phyloP scores from a whole-genome alignment of 2,329 filamentous ascomycete genomes.

The Alternaria gaisen region DNA sequence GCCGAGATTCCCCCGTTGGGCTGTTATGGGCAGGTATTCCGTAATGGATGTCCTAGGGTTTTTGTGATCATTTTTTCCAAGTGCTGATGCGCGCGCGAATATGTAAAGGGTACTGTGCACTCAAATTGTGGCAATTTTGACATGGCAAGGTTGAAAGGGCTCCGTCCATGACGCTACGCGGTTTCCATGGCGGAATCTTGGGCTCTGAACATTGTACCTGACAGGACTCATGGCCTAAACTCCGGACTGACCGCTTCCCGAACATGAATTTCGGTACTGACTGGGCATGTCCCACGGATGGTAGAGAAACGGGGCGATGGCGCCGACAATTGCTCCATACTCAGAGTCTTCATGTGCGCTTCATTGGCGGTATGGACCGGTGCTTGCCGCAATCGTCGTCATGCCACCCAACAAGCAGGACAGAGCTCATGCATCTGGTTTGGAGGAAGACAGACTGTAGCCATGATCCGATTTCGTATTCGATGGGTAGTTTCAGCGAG shows the following conservation, averaged over 20 bases:
- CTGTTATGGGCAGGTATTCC: constrained; percentile 37
- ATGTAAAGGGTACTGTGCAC: constrained; percentile 13
- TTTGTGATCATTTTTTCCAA: constrained; percentile 16
- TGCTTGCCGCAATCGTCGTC: constrained; percentile 21
- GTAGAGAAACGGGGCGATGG: constrained; percentile 18
- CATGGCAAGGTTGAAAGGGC: not conserved
- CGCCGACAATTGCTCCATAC: constrained; percentile 21
- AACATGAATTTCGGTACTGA: constrained; percentile 13
- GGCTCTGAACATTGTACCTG: constrained; percentile 3
- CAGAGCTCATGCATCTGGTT: constrained; percentile 16
- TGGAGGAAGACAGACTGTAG: constrained; percentile 12
- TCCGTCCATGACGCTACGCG: not conserved
- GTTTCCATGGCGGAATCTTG: constrained; percentile 2
- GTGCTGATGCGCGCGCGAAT: constrained; percentile 6
- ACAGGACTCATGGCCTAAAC: constrained; percentile 13
- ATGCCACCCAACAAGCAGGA: constrained; percentile 19
- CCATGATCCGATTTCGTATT: constrained; percentile 21
- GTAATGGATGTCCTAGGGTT: constrained; percentile 14
- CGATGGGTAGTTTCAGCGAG: constrained; percentile 18
- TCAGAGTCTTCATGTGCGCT: constrained; percentile 7
- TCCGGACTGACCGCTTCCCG: constrained; percentile 23
- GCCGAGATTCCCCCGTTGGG: constrained; percentile 40
- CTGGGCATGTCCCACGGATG: constrained; percentile 18
- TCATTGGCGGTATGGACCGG: constrained; percentile 20
- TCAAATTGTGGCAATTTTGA: constrained; percentile 3